Evolutionary conservation across 1,139 yeast species (phyloP), one percentile per base, ranked within the genome.

Genomic region (Yamadazyma taylorii): DNA sequence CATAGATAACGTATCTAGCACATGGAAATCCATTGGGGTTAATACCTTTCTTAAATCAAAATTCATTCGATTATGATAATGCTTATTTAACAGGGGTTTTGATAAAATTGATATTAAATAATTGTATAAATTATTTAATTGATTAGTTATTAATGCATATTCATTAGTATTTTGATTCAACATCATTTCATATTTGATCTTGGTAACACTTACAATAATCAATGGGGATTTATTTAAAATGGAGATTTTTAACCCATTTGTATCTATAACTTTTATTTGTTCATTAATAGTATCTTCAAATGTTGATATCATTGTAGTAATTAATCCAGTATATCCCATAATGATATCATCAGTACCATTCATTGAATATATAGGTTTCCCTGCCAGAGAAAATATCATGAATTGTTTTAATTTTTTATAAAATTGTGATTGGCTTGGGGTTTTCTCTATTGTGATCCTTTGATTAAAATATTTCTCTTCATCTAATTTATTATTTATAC

Each of bases 331-430:
- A 52, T 85, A 85, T 1, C 92, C 87, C 33, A 85, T 66, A 1
- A 85, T 69, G 17, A 81, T 62, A 34, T 79, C 82, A 43, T 88
- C 95, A 0, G 79, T 64, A 3, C 96, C 96, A 53, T 82, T 75
- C 69, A 85, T 69, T 1, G 95, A 78, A 58, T 84, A 92, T 6
- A 92, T 85, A 1, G 96, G 97, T 57, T 92, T 92, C 0, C 98
- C 98, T 0, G 97, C 96, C 2, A 82, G 66, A 0, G 96, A 88
- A n/a, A 92, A 67, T 5, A 92, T 79, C 46, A 89, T 80, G 51
- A 85, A 88, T 39, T 85, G 94, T 56, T 85, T 85, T 36, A 71
- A 60, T 32, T 67, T 74, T 30, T 48, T 45, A 39, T 65, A 73
- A 51, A 79, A 80, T 35, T 42, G 37, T 1, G 50, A 50, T n/a